Percentiles rank a stretch among this genome's conserved stretches.
Evolutionary conservation across 2,329 filamentous ascomycete genomes (phyloP).

Genomic region (Fusarium tupiense): DNA sequence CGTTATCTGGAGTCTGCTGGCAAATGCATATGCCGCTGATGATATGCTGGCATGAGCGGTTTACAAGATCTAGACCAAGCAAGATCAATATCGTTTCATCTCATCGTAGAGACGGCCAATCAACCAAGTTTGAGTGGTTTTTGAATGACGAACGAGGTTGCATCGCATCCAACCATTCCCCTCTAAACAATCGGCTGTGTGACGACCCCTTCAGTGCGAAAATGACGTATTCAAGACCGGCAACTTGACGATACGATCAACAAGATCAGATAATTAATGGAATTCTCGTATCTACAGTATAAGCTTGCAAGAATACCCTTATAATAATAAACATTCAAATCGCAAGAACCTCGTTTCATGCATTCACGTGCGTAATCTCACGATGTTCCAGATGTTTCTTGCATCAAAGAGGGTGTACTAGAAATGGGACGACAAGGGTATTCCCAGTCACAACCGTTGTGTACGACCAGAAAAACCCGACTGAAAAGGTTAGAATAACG

Average conservation of each 20-base stretch:
- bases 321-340: no score
- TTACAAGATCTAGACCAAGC: constrained; percentile 5
- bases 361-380: neutral
- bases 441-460: constrained; percentile 15
- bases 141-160: constrained; percentile 21
- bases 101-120: neutral
- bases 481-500: constrained; percentile 2
- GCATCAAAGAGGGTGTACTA: neutral
- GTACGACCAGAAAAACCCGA: neutral
- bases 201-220: neutral
- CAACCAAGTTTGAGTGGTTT: neutral
- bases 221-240: constrained; percentile 30
- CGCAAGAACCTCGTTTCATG: neutral
- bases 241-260: neutral
- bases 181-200: constrained; percentile 1
- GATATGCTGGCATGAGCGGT: constrained; percentile 13
- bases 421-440: constrained; percentile 11
- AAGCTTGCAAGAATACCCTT: no score
- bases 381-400: neutral
- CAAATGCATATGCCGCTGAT: constrained; percentile 25
- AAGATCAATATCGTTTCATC: neutral
- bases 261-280: neutral
- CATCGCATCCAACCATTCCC: constrained; percentile 8
- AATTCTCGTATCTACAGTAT: neutral
- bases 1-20: constrained; percentile 1